A percentile compares a stretch with the other conserved stretches of the same genome.
Conservation (phyloP, 768 basidiomycete genomes). For the Hemileccinum rubropunctum region DNA sequence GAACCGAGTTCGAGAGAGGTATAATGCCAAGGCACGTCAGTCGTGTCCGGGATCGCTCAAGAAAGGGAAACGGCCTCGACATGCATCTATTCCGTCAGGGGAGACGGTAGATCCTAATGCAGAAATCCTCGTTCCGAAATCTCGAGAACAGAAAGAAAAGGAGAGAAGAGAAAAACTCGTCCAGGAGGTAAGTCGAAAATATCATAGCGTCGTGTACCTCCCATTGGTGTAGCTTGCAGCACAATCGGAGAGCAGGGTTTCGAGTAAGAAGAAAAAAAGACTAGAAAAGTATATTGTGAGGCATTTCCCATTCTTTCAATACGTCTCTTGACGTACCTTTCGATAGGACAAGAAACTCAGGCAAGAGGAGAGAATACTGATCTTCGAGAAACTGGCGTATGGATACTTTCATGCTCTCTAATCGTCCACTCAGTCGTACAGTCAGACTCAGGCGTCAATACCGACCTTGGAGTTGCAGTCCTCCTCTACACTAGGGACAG, state of each 20-base stretch:
- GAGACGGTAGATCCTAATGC: conserved; percentile 53
- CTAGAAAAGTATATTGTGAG: conserved; percentile 91
- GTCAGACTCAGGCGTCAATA: conserved; percentile 73
- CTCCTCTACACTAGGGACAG: conserved; percentile 82
- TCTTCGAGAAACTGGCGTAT: conserved; percentile 83
- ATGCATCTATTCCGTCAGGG: conserved; percentile 19
- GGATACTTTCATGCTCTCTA: conserved; percentile 19
- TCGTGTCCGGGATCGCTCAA: conserved; percentile 61
- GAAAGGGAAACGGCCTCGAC: conserved; percentile 51
- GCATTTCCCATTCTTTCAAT: conserved; percentile 1
- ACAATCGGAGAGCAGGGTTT: conserved; percentile 70
- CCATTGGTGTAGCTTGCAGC: conserved; percentile 26
- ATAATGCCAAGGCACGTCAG: conserved; percentile 68
- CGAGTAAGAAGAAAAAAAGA: conserved; percentile 81
- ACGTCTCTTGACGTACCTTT: background rate
- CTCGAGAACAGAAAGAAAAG: conserved; percentile 55
- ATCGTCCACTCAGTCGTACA: conserved; percentile 33
- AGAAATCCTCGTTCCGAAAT: conserved; percentile 55
- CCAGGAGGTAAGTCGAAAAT: conserved; percentile 49
- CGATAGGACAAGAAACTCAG: conserved; percentile 85
- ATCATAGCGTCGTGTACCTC: background rate
- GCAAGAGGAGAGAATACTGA: conserved; percentile 75
- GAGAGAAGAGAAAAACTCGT: conserved; percentile 58
- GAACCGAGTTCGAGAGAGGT: conserved; percentile 30
- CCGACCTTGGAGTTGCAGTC: conserved; percentile 64